phyloP scores from a whole-genome alignment of 1,139 yeast species.

The Geotrichum phurueaensis region DNA sequence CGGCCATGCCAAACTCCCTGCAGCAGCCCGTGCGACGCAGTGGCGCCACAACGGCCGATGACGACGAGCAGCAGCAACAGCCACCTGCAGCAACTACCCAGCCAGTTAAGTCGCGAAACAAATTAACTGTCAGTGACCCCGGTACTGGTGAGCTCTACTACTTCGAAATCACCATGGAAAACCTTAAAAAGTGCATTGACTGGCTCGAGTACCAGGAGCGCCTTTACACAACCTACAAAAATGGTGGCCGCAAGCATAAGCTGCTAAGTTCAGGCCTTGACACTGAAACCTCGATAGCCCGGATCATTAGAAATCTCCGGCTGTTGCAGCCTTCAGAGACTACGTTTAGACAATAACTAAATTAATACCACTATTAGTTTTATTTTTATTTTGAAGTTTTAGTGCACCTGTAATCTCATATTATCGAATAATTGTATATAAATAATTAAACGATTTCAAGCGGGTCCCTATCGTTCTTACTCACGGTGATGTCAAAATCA shows the following conservation, averaged over 20 bases:
- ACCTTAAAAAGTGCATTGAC: not conserved
- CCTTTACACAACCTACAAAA: not conserved
- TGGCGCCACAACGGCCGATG: not conserved
- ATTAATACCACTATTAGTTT: not conserved
- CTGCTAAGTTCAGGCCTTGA: slow-evolving; percentile 4
- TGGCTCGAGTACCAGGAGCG: slow-evolving; percentile 16
- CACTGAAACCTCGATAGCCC: not conserved
- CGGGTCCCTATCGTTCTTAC: slow-evolving; percentile 56
- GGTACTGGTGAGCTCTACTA: slow-evolving; percentile 14
- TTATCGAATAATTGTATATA: not conserved
- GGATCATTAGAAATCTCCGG: not conserved
- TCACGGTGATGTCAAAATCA: slow-evolving; percentile 43
- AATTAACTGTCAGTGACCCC: not conserved
- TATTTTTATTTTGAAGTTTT: not conserved
- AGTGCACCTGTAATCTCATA: not conserved
- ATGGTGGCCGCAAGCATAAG: slow-evolving; percentile 6
- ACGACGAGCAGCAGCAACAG: not conserved
- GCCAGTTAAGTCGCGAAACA: not conserved
- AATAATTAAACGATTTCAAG: slow-evolving; percentile 34
- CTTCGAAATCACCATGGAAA: slow-evolving; percentile 1
- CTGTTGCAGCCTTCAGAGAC: not conserved
- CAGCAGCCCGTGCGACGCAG: not conserved
- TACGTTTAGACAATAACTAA: not conserved
- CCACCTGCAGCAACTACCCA: not conserved
- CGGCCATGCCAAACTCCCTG: slow-evolving; percentile 12